phyloP scores from a whole-genome alignment of 1,284 basidiomycete genomes.

The Boletus sp. region DNA sequence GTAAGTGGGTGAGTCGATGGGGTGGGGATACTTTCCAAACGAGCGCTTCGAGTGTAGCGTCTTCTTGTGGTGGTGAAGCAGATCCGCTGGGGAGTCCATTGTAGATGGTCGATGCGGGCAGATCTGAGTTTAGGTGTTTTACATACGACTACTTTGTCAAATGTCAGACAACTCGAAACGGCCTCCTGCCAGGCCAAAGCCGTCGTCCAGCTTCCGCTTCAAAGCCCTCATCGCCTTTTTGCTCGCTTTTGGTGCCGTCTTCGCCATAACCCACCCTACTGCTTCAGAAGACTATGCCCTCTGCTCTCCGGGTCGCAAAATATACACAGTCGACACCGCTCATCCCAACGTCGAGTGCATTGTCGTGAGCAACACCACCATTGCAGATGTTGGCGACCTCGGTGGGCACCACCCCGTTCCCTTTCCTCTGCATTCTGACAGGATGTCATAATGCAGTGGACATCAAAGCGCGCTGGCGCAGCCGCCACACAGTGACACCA shows the following conservation, averaged over 20 bases:
- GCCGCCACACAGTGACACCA: not conserved
- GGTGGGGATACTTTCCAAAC: conserved; percentile 56
- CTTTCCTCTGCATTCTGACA: conserved; percentile 4
- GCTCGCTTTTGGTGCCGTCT: conserved; percentile 20
- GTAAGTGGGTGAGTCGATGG: conserved; percentile 70
- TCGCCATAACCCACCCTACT: conserved; percentile 4
- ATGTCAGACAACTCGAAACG: not conserved
- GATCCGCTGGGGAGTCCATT: conserved; percentile 31
- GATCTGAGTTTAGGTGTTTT: not conserved
- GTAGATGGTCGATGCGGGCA: not conserved
- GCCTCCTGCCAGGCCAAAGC: not conserved
- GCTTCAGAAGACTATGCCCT: conserved; percentile 39
- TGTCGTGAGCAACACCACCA: conserved; percentile 53
- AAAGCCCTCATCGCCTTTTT: not conserved
- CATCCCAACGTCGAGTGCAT: conserved; percentile 63
- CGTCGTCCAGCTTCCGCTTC: not conserved
- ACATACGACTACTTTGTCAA: too few relatives aligned
- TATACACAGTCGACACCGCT: conserved; percentile 55
- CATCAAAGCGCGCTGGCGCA: conserved; percentile 25
- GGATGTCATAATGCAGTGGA: conserved; percentile 13
- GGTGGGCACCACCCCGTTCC: conserved; percentile 37
- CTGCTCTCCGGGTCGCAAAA: conserved; percentile 43
- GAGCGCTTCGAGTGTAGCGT: conserved; percentile 64
- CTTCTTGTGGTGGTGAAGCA: conserved; percentile 38
- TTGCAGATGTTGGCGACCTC: conserved; percentile 56